These are phyloP conservation scores for Triadica sebifera DNA, from an alignment of 345 rosid genomes.

Conservation along the genomic window DNA sequence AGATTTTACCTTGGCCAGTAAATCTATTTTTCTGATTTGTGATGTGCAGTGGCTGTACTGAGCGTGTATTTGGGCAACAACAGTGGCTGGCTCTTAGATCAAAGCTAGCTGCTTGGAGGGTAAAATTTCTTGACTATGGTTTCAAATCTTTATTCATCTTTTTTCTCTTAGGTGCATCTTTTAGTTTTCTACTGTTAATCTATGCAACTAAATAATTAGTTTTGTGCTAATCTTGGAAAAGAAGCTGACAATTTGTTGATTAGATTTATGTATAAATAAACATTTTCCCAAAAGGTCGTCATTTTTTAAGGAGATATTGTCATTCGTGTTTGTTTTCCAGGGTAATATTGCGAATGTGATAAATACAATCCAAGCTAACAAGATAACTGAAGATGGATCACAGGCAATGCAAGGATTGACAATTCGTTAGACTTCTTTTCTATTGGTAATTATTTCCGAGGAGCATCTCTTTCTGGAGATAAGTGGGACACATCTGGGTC, in stretches of 20 bases:
- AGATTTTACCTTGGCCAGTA: neutral
- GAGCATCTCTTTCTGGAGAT: neutral
- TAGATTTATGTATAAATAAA: neutral
- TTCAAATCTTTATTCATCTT: neutral
- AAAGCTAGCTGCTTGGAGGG: conserved; percentile 81
- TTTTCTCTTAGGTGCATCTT: too few species aligned
- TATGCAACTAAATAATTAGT: too few species aligned
- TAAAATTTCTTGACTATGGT: conserved; percentile 20
- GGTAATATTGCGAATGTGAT: conserved; percentile 66
- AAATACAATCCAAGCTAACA: conserved; percentile 79
- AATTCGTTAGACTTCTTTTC: conserved; percentile 41
- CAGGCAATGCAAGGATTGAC: conserved; percentile 64
- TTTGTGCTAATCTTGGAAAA: too few species aligned
- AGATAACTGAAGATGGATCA: conserved; percentile 73
- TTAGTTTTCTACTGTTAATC: too few species aligned
- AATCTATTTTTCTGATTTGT: conserved; percentile 5
- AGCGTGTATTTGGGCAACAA: conserved; percentile 64
- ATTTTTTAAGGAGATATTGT: neutral
- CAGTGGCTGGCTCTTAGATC: conserved; percentile 70
- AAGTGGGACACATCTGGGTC: neutral
- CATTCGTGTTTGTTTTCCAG: conserved; percentile 35
- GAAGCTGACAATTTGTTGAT: too few species aligned
- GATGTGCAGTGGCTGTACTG: conserved; percentile 60
- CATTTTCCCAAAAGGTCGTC: too few species aligned
- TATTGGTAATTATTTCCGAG: neutral